Conservation (phyloP, 306 rosid genomes). For the Citrullus mucosospermus region DNA sequence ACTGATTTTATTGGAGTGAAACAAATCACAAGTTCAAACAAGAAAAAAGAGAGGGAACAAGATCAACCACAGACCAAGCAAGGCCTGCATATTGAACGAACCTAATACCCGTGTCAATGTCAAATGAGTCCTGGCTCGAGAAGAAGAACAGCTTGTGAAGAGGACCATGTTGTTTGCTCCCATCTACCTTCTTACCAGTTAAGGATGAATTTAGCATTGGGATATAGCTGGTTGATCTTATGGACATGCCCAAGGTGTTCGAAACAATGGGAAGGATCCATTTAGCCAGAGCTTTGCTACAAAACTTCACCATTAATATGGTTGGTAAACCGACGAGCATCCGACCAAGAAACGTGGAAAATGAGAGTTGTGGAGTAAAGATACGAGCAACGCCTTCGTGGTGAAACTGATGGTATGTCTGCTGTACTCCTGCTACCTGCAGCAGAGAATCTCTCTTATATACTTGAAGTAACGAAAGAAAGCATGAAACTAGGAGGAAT, state of each 20-base stretch:
- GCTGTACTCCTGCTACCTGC: constrained; percentile 87
- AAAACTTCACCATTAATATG: constrained; percentile 70
- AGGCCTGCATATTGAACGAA: constrained; percentile 83
- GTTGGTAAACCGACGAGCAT: constrained; percentile 73
- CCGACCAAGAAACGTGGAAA: constrained; percentile 52
- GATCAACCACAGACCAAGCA: constrained; percentile 92
- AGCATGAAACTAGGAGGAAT: background rate
- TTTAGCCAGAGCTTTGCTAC: constrained; percentile 86
- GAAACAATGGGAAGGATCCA: constrained; percentile 74
- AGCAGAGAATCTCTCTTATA: background rate
- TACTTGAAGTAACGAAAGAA: background rate
- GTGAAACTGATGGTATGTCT: constrained; percentile 89
- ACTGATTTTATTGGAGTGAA: background rate
- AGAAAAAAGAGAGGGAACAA: constrained; percentile 70
- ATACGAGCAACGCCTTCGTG: constrained; percentile 48
- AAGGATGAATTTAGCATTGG: constrained; percentile 35
- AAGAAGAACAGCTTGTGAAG: constrained; percentile 38
- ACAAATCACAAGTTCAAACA: constrained; percentile 34
- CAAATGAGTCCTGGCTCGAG: constrained; percentile 39
- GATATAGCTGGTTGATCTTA: constrained; percentile 63
- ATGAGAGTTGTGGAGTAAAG: constrained; percentile 43
- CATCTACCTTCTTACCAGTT: constrained; percentile 25
- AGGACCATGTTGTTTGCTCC: constrained; percentile 33
- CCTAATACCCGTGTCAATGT: constrained; percentile 83
- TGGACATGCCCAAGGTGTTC: constrained; percentile 68